These are phyloP conservation scores for Talaromyces sp. DNA, from an alignment of 2,329 filamentous ascomycete genomes.

Conservation along the genomic window DNA sequence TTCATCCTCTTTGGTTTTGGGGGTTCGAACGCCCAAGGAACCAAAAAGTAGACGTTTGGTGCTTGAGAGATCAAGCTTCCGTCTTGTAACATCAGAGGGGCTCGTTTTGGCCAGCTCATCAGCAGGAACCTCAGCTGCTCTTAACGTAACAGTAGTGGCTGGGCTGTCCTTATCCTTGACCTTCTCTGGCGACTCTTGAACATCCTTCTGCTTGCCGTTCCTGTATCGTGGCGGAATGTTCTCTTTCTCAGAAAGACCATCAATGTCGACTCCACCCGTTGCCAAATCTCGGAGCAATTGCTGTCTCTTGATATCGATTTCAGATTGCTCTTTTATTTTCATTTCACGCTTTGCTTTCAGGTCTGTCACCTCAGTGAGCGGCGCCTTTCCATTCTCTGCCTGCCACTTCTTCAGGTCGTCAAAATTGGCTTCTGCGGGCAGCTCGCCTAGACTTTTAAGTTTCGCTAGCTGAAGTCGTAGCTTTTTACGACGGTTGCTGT, in stretches of 20 bases:
- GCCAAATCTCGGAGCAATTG: constrained; percentile 52
- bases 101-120: constrained; percentile 16
- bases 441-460: constrained; percentile 52
- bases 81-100: constrained; percentile 29
- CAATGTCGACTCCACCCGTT: constrained; percentile 52
- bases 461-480: constrained; percentile 48
- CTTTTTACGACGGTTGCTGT: constrained; percentile 54
- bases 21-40: constrained; percentile 65
- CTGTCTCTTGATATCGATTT: constrained; percentile 51
- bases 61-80: constrained; percentile 56
- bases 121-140: neutral
- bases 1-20: constrained; percentile 66
- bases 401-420: constrained; percentile 45
- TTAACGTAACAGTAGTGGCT: neutral
- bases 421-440: constrained; percentile 51
- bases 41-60: constrained; percentile 67
- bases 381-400: constrained; percentile 25
- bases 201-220: constrained; percentile 12
- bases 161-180: constrained; percentile 7
- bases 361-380: constrained; percentile 23
- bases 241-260: constrained; percentile 30
- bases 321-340: constrained; percentile 32
- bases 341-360: constrained; percentile 21
- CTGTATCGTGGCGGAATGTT: constrained; percentile 25
- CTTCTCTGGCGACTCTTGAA: constrained; percentile 1